These are phyloP conservation scores for Pythium monospermum DNA, from an alignment of 352 stramenopile genomes.

Conservation along the genomic window DNA sequence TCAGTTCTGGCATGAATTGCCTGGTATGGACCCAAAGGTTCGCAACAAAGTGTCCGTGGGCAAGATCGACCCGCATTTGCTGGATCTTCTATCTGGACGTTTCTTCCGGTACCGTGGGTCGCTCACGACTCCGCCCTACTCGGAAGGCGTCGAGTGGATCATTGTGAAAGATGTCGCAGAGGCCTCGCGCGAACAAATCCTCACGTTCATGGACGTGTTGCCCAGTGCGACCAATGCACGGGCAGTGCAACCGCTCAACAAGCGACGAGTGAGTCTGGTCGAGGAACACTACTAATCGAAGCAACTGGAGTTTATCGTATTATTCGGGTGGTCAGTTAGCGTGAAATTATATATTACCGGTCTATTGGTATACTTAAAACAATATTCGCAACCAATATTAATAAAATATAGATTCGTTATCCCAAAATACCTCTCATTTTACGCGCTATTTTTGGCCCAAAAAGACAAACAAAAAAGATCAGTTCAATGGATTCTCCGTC, in stretches of 20 bases:
- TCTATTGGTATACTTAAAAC: too few species aligned
- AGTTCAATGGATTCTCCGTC: too few species aligned
- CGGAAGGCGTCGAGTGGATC: constrained; percentile 68
- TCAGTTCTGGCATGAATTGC: constrained; percentile 53
- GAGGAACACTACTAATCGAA: too few species aligned
- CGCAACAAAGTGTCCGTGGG: constrained; percentile 26
- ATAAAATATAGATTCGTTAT: too few species aligned
- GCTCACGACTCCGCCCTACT: constrained; percentile 71
- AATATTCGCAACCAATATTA: too few species aligned
- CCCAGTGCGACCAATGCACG: constrained; percentile 45
- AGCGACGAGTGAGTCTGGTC: constrained; percentile 28
- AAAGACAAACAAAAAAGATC: too few species aligned
- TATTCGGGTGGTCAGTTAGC: too few species aligned
- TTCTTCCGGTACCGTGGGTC: constrained; percentile 62
- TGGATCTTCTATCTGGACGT: constrained; percentile 29
- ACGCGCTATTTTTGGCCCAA: too few species aligned
- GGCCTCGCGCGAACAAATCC: constrained; percentile 45
- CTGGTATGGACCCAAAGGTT: constrained; percentile 19
- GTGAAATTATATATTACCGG: too few species aligned
- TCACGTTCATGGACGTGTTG: constrained; percentile 39
- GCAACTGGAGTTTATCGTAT: too few species aligned
- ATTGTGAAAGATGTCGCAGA: constrained; percentile 45
- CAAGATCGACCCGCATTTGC: constrained; percentile 21
- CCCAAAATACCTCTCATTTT: too few species aligned
- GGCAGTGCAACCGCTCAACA: constrained; percentile 41